These are phyloP conservation scores for Metschnikowia noctiluminum DNA, from an alignment of 805 yeast species.

Conservation along the genomic window DNA sequence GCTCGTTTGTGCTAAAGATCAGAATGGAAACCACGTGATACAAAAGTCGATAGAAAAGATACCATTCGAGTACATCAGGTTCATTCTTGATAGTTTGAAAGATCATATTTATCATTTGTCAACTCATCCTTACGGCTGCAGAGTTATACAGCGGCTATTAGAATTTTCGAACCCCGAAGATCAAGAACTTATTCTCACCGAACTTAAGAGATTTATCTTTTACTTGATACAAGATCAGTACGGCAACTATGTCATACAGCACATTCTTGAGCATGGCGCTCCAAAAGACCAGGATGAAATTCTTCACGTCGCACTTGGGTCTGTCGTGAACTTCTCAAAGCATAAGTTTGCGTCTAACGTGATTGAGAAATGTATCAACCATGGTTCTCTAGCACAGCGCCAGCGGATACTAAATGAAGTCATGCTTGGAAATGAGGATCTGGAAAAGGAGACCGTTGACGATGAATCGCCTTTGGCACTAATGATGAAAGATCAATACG, in stretches of 20 bases:
- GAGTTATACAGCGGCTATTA: conserved; percentile 89
- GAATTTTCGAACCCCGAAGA: conserved; percentile 71
- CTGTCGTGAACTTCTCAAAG: conserved; percentile 79
- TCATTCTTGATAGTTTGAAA: conserved; percentile 67
- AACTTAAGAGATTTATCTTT: conserved; percentile 67
- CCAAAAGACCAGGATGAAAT: conserved; percentile 57
- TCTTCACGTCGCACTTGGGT: conserved; percentile 63
- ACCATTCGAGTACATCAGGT: conserved; percentile 66
- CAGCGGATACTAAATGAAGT: conserved; percentile 63
- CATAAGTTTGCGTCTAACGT: conserved; percentile 98
- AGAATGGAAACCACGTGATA: conserved; percentile 96
- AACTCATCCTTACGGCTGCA: conserved; percentile 95
- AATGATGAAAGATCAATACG: conserved; percentile 98
- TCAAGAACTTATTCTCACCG: conserved; percentile 63
- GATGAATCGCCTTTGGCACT: conserved; percentile 72
- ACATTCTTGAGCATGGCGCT: conserved; percentile 83
- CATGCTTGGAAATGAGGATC: conserved; percentile 49
- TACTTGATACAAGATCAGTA: conserved; percentile 91
- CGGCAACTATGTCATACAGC: conserved; percentile 97
- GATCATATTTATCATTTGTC: conserved; percentile 79
- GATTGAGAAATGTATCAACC: conserved; percentile 86
- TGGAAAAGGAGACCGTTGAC: conserved; percentile 44
- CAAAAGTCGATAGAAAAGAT: conserved; percentile 90
- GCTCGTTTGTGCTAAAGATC: conserved; percentile 64
- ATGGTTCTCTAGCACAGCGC: conserved; percentile 64